A percentile compares a stretch with the other conserved stretches of the same genome.
These are phyloP conservation scores for Yamadazyma atlantica DNA, from an alignment of 1,139 yeast species.

Conservation along the genomic window DNA sequence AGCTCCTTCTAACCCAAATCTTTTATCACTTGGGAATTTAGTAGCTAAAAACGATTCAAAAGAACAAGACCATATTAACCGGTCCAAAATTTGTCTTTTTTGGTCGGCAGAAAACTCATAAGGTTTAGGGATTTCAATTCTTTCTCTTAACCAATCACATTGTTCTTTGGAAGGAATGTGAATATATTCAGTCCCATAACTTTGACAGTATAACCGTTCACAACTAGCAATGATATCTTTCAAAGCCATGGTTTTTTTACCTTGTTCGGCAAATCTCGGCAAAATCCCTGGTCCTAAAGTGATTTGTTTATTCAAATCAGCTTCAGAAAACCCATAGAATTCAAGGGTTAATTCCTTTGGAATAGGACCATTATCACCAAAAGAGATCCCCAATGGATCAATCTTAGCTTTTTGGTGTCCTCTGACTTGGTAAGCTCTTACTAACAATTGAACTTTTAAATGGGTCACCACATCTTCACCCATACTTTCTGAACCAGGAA, in stretches of 20 bases:
- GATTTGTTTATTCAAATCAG: slow-evolving; percentile 79
- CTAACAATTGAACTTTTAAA: slow-evolving; percentile 91
- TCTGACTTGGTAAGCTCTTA: slow-evolving; percentile 97
- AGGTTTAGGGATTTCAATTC: slow-evolving; percentile 90
- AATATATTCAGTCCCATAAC: slow-evolving; percentile 92
- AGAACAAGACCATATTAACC: slow-evolving; percentile 94
- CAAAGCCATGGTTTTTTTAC: slow-evolving; percentile 65
- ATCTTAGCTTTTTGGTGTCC: slow-evolving; percentile 95
- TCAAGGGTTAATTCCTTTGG: slow-evolving; percentile 92
- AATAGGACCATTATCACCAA: slow-evolving; percentile 57
- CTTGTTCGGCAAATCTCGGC: slow-evolving; percentile 81
- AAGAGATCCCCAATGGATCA: slow-evolving; percentile 90
- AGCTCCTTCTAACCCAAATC: slow-evolving; percentile 98
- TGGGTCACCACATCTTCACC: slow-evolving; percentile 78
- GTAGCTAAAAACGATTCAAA: slow-evolving; percentile 91
- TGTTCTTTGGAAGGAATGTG: slow-evolving; percentile 94
- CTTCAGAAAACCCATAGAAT: slow-evolving; percentile 85
- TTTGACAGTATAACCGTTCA: slow-evolving; percentile 82
- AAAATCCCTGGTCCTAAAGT: slow-evolving; percentile 96
- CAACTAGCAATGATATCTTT: slow-evolving; percentile 76
- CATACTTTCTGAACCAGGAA: slow-evolving; percentile 46
- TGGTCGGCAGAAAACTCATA: slow-evolving; percentile 82
- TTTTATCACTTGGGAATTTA: slow-evolving; percentile 96
- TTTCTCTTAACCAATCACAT: slow-evolving; percentile 98
- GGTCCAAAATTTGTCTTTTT: slow-evolving; percentile 94